phyloP scores from a whole-genome alignment of 2,329 filamentous ascomycete species.

The Penicillium sp. region DNA sequence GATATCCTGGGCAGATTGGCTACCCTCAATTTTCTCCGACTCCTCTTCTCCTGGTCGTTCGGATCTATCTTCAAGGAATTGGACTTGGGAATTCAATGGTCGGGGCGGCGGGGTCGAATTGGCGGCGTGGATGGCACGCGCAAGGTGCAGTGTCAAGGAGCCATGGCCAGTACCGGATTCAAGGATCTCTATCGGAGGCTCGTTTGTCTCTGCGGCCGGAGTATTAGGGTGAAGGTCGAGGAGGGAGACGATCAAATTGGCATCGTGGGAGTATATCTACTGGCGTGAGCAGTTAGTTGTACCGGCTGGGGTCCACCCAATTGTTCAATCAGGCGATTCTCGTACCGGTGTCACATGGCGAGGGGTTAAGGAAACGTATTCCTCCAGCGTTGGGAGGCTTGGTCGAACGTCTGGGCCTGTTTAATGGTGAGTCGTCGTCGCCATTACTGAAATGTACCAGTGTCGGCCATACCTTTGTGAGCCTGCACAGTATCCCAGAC shows the following conservation, averaged over 20 bases:
- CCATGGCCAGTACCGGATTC: conserved; percentile 88
- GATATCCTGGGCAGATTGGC: conserved; percentile 13
- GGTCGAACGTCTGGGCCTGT: conserved; percentile 58
- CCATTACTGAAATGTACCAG: background rate
- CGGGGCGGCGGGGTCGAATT: conserved; percentile 61
- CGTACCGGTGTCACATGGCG: conserved; percentile 76
- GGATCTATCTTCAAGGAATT: conserved; percentile 32
- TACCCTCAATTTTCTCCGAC: conserved; percentile 15
- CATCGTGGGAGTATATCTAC: conserved; percentile 75
- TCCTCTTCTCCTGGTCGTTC: conserved; percentile 27
- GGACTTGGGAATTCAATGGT: conserved; percentile 40
- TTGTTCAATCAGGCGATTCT: conserved; percentile 15
- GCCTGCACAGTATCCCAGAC: conserved; percentile 64
- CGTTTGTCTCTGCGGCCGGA: conserved; percentile 34
- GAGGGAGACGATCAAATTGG: conserved; percentile 73
- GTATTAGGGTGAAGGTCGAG: conserved; percentile 71
- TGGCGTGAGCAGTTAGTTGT: conserved; percentile 18
- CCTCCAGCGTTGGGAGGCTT: conserved; percentile 69
- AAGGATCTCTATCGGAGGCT: conserved; percentile 70
- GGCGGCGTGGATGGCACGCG: conserved; percentile 74
- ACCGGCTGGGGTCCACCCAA: background rate
- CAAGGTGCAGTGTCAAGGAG: conserved; percentile 74
- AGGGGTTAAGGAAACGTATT: conserved; percentile 71
- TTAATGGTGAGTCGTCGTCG: conserved; percentile 1
- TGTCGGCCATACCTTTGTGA: conserved; percentile 54